These are phyloP conservation scores for Suillus subaureus DNA, from an alignment of 768 basidiomycete species.

Conservation along the genomic window DNA sequence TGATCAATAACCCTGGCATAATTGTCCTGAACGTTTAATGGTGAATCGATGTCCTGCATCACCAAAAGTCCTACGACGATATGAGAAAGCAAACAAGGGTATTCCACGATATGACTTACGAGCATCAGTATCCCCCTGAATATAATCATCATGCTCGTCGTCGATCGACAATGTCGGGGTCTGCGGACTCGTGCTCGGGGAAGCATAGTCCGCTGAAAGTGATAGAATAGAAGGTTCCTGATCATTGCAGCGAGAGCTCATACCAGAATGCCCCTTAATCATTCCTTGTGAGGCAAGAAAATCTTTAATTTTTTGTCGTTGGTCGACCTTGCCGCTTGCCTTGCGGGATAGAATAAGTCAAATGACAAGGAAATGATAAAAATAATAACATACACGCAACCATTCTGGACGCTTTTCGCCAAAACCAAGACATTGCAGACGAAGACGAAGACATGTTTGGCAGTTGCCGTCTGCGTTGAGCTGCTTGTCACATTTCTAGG, in stretches of 20 bases:
- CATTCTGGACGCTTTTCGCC: slow-evolving; percentile 85
- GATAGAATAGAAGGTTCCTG: slow-evolving; percentile 56
- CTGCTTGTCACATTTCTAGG: slow-evolving; percentile 84
- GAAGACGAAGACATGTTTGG: slow-evolving; percentile 75
- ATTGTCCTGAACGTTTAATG: slow-evolving; percentile 29
- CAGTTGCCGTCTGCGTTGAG: slow-evolving; percentile 63
- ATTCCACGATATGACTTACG: slow-evolving; percentile 19
- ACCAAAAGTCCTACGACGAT: slow-evolving; percentile 29
- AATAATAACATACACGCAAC: slow-evolving; percentile 61
- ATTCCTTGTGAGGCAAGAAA: slow-evolving; percentile 82
- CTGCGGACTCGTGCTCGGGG: slow-evolving; percentile 44
- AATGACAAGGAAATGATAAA: not conserved
- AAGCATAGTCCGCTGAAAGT: slow-evolving; percentile 46
- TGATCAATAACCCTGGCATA: slow-evolving; percentile 31
- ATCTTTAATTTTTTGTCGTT: slow-evolving; percentile 77
- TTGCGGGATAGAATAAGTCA: slow-evolving; percentile 27
- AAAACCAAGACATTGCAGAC: slow-evolving; percentile 82
- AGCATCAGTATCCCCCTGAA: slow-evolving; percentile 25
- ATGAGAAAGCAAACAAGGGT: not conserved
- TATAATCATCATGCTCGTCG: slow-evolving; percentile 29
- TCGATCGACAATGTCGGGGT: slow-evolving; percentile 50
- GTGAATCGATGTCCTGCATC: slow-evolving; percentile 34
- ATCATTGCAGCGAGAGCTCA: slow-evolving; percentile 59
- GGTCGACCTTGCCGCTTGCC: slow-evolving; percentile 71
- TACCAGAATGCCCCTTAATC: slow-evolving; percentile 86